A percentile compares a stretch with the other conserved stretches of the same genome.
Conservation (phyloP, 1,139 yeast genomes). For the Barnettozyma hawaiiensis region DNA sequence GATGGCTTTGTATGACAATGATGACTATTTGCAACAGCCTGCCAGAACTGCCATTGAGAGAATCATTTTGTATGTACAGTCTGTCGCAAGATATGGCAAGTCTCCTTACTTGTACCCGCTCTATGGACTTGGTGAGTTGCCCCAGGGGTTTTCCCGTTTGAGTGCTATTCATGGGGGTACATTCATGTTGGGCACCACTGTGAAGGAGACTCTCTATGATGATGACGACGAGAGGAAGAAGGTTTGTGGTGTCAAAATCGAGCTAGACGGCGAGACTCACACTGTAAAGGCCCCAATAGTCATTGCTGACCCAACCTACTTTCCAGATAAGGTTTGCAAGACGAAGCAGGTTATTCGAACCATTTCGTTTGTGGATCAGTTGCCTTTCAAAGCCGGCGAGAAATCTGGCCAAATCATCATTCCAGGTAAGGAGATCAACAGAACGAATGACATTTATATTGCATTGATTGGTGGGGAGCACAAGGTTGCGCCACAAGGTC, state of each 20-base stretch:
- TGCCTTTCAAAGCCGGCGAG: conserved; percentile 74
- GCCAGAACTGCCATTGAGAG: conserved; percentile 92
- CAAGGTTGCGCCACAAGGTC: conserved; percentile 86
- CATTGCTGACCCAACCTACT: conserved; percentile 97
- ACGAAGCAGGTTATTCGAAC: conserved; percentile 88
- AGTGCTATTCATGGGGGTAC: conserved; percentile 99
- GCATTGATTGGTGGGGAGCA: conserved; percentile 89
- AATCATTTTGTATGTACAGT: conserved; percentile 76
- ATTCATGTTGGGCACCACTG: conserved; percentile 94
- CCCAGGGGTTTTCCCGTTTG: conserved; percentile 96
- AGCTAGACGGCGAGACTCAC: conserved; percentile 52
- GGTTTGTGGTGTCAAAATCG: conserved; percentile 82
- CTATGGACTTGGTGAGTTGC: conserved; percentile 95
- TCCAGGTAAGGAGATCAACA: conserved; percentile 92
- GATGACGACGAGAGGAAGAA: conserved; percentile 66
- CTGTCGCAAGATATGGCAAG: conserved; percentile 93
- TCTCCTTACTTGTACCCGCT: conserved; percentile 95
- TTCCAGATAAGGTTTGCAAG: conserved; percentile 83
- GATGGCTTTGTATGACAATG: conserved; percentile 96
- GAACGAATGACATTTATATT: conserved; percentile 91
- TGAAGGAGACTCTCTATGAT: conserved; percentile 78
- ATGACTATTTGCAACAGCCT: conserved; percentile 80
- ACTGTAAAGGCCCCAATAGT: conserved; percentile 88
- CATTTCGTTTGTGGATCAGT: conserved; percentile 85
- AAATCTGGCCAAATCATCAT: conserved; percentile 92